Evolutionary conservation across 2,329 filamentous ascomycete species (phyloP), one percentile per base, ranked within the genome.

Genomic region (Neoscytalidium dimidiatum): DNA sequence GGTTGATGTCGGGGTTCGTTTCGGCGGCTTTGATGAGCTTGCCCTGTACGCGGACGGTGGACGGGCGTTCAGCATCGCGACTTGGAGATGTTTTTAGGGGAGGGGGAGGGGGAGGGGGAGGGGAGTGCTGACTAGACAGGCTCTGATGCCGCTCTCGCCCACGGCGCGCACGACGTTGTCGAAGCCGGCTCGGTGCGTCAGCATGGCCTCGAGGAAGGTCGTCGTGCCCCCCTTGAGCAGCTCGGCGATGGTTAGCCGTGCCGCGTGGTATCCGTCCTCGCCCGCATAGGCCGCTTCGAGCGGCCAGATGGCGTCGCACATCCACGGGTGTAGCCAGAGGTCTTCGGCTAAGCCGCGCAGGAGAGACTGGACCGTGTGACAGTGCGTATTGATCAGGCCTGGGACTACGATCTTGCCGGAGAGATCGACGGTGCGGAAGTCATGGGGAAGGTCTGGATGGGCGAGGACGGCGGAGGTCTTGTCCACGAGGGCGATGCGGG

Each of bases 401-500:
- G 75, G 76, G 23, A 77, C 71, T 53, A 78, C 71, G 49, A 78
- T 77, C 44, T 72, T 73, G 64, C 65, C 67, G 60, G 33, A 63
- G 51, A 74, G 75, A 43, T 77, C 71, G 13, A 76, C 63, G 6
- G 70, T 62, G 2, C 69, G 52, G 1, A 68, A 51, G 4, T 67
- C 35, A 7, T 35, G 14, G 5, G 53, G 53, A 11, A 57, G 9
- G 6, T 11, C 17, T 3, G 21, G 53, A 35, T 41, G 38, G 11
- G 33, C 14, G 6, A 69, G n/a, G 0, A 83, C 71, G 2, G 70
- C 56, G 3, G 66, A 51, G 0, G 78, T 75, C 62, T 82, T 81
- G 28, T 79, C 81, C 48, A 86, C 75, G 46, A 77, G 77, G 0
- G 71, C 67, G 64, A 86, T 85, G 3, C 69, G 75, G 33, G 74